Evolutionary conservation across 2,329 filamentous ascomycete species (phyloP), one percentile per base, ranked within the genome.

Genomic region (Fusarium tuaranense): DNA sequence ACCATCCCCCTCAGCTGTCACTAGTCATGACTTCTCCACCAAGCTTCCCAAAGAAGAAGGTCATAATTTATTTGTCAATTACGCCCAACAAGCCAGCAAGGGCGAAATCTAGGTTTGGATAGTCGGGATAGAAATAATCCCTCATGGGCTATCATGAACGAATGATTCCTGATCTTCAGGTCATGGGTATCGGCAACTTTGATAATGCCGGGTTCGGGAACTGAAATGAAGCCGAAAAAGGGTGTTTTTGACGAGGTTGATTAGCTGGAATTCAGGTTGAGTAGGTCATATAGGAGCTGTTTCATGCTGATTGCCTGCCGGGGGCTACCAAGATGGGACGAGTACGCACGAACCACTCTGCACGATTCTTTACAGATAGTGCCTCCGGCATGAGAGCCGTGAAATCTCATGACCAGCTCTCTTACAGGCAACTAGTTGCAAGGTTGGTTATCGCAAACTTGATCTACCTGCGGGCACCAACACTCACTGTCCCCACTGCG

Each of bases 21-120:
- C 16, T 53, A 36, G 32, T 38, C 53, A 58, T 12, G n/a, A 57
- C 62, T 48, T 57, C 64, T 18, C 57, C 70, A 44, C 22, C 38
- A 58, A 73, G 61, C 67, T 75, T 73, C 72, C 72, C 69, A 69
- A 70, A 61, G 7, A 16, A 65, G 65, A 51, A 51, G 46, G 46
- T 18, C 38, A 39, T n/a, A 39, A 39, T 22, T 16, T 10, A 27
- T 27, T 51, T 51, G 46, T 27, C 22, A 51, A 51, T 27, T 51
- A 14, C 46, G 25, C 46, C 46, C 25, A 51, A 30, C 25, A 32
- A 10, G 30, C 30, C 30, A 32, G 30, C 30, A 3, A 51, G 8
- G 22, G 22, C 46, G 38, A 48, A 27, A 48, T 48, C 13, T 27
- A 48, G 22, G 25, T 48, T 51, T 51, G 8, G 22, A 51, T 12